These are phyloP conservation scores for Pilasporangium apinafurcum DNA, from an alignment of 352 stramenopile species.

Conservation along the genomic window DNA sequence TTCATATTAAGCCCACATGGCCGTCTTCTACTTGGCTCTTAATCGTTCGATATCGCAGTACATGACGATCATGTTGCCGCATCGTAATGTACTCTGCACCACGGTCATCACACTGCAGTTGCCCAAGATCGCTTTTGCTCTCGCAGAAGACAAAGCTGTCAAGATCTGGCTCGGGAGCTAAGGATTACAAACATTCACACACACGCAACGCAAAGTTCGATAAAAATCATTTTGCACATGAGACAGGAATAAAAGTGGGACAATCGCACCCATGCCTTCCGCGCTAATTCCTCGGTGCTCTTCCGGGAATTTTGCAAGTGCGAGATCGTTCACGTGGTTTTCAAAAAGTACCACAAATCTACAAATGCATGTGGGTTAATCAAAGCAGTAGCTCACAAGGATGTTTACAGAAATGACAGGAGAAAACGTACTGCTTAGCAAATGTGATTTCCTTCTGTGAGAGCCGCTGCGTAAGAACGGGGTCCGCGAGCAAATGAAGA, in stretches of 20 bases:
- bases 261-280: conserved; percentile 62
- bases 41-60: conserved; percentile 65
- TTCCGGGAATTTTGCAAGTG: conserved; percentile 49
- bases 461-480: conserved; percentile 37
- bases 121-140: conserved; percentile 39
- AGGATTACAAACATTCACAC: not conserved
- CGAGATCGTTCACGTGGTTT: conserved; percentile 65
- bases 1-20: conserved; percentile 39
- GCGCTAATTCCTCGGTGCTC: conserved; percentile 47
- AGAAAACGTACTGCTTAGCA: conserved; percentile 51
- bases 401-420: not conserved
- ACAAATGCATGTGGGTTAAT: not conserved
- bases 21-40: conserved; percentile 52
- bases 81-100: conserved; percentile 59
- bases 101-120: conserved; percentile 69
- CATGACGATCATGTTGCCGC: conserved; percentile 52
- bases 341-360: conserved; percentile 61
- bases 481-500: conserved; percentile 43
- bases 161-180: conserved; percentile 67
- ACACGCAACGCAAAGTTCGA: not conserved
- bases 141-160: conserved; percentile 83
- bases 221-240: too few relatives aligned
- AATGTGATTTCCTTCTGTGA: conserved; percentile 73
- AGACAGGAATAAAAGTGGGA: not conserved
- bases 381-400: not conserved